Conservation (phyloP, 2,329 filamentous ascomycete species). For the Colletotrichum eleusines region DNA sequence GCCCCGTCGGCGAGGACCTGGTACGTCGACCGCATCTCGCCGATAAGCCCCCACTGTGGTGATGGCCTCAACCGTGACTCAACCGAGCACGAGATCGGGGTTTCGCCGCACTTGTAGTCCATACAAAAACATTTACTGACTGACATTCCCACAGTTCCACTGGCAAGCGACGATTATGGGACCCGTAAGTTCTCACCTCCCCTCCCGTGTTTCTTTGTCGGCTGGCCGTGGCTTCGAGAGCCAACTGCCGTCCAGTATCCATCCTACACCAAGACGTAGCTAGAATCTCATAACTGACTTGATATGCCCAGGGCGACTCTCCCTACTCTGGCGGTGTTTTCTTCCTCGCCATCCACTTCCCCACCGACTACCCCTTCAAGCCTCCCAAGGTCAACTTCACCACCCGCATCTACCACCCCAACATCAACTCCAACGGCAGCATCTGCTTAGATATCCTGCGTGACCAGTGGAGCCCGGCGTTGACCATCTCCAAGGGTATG, state of each 20-base stretch:
- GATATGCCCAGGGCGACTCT: conserved; percentile 82
- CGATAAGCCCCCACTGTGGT: conserved; percentile 37
- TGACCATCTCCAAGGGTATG: conserved; percentile 98
- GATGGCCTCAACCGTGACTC: conserved; percentile 41
- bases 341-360: conserved; percentile 99
- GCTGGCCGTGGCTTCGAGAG: not conserved
- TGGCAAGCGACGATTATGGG: conserved; percentile 99
- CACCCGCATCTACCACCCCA: conserved; percentile 99
- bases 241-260: not conserved
- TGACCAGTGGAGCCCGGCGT: conserved; percentile 98
- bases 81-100: conserved; percentile 44
- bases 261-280: not conserved
- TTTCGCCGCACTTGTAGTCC: not conserved
- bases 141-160: conserved; percentile 79
- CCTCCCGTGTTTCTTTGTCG: not conserved
- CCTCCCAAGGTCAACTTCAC: conserved; percentile 99
- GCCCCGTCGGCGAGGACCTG: conserved; percentile 96
- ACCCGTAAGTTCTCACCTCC: conserved; percentile 76
- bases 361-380: conserved; percentile 99
- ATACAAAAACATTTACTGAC: conserved; percentile 23
- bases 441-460: conserved; percentile 98
- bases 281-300: not conserved
- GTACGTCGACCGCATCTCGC: conserved; percentile 70
- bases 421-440: conserved; percentile 99
- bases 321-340: conserved; percentile 99